Evolutionary conservation across 495 filamentous ascomycete genomes (phyloP).

Genomic region (Penicillium chermesinum): DNA sequence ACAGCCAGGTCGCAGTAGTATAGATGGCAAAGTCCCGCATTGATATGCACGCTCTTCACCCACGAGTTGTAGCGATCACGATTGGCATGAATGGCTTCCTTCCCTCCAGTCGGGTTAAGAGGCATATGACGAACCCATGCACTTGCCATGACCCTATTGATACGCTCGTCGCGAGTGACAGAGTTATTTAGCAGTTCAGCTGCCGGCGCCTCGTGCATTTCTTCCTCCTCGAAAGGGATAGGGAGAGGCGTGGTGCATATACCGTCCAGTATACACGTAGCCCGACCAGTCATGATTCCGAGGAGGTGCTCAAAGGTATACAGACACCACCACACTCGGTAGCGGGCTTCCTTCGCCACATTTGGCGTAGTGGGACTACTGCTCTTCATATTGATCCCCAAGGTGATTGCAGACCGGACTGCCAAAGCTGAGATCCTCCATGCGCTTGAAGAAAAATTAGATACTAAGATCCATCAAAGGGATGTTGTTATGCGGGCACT

Average conservation of each 20-base stretch:
- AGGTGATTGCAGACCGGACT: slow-evolving; percentile 53
- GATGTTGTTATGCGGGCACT: slow-evolving; percentile 7
- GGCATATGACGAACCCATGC: slow-evolving; percentile 35
- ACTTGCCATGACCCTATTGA: slow-evolving; percentile 36
- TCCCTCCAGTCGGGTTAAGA: slow-evolving; percentile 29
- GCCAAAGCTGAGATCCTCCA: slow-evolving; percentile 59
- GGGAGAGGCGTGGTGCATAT: slow-evolving; percentile 59
- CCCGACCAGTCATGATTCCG: slow-evolving; percentile 61
- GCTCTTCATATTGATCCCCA: slow-evolving; percentile 62
- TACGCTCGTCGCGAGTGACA: slow-evolving; percentile 30
- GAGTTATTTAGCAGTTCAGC: slow-evolving; percentile 29
- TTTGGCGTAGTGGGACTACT: slow-evolving; percentile 45
- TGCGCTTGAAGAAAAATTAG: slow-evolving; percentile 38
- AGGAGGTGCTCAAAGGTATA: slow-evolving; percentile 58
- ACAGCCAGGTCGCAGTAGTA: slow-evolving; percentile 46
- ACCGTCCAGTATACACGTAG: slow-evolving; percentile 52
- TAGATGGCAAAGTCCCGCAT: slow-evolving; percentile 44
- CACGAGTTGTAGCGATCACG: slow-evolving; percentile 22
- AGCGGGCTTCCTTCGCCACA: slow-evolving; percentile 56
- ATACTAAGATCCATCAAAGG: neutral
- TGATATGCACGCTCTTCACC: slow-evolving; percentile 31
- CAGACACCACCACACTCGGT: slow-evolving; percentile 63
- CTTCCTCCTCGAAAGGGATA: slow-evolving; percentile 51
- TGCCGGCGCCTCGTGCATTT: slow-evolving; percentile 30
- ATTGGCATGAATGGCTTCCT: slow-evolving; percentile 18